phyloP scores from a whole-genome alignment of 768 basidiomycete genomes.

The Auriscalpium orientale region DNA sequence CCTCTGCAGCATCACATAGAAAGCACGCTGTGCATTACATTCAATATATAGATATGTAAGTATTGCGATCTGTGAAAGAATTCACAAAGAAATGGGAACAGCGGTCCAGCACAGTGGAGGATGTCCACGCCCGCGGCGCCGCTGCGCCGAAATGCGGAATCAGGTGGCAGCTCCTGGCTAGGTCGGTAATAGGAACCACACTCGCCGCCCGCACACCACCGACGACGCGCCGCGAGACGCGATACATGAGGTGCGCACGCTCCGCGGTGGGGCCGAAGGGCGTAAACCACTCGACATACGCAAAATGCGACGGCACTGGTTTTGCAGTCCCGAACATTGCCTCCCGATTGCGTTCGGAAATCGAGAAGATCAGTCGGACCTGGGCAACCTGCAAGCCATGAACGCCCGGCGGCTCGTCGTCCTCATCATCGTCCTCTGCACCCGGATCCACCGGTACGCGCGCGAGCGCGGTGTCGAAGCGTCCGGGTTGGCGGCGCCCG shows the following conservation, averaged over 20 bases:
- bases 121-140: background rate
- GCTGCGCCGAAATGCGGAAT: background rate
- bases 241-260: background rate
- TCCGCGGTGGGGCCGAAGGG: background rate
- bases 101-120: background rate
- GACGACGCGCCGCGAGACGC: background rate
- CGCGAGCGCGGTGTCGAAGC: background rate
- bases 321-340: too few species aligned
- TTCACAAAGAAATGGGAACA: background rate
- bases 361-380: too few species aligned
- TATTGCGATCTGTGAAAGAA: background rate
- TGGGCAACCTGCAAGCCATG: background rate
- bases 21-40: too few species aligned
- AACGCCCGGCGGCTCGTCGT: background rate
- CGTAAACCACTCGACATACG: background rate
- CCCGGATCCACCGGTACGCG: too few species aligned
- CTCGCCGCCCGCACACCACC: background rate
- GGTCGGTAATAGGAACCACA: background rate
- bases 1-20: too few species aligned
- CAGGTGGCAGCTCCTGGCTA: background rate
- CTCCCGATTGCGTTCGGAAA: too few species aligned
- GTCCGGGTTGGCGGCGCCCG: background rate
- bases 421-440: background rate
- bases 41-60: background rate
- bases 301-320: background rate